phyloP scores from a whole-genome alignment of 305 asterid species.

The Solanum hybrid region DNA sequence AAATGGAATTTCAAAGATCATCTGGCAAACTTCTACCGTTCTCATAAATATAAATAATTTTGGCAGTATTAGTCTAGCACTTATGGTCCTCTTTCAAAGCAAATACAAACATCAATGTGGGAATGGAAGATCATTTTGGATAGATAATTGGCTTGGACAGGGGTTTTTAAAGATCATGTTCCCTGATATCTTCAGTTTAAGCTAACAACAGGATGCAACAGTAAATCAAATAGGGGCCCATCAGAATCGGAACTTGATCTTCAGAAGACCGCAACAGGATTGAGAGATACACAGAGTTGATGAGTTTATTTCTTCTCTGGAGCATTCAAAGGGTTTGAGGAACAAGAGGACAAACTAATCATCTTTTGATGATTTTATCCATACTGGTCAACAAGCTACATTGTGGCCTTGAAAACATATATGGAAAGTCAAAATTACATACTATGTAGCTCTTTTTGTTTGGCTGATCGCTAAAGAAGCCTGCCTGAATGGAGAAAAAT shows the following conservation, averaged over 20 bases:
- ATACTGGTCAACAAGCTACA: background rate
- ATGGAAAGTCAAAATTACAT: background rate
- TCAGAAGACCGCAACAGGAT: background rate
- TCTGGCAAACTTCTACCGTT: background rate
- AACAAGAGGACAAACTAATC: background rate
- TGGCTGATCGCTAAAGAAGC: background rate
- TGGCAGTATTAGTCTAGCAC: background rate
- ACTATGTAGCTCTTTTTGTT: background rate
- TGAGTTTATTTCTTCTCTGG: background rate
- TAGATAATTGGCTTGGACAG: background rate
- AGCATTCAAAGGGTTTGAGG: background rate
- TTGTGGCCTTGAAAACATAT: background rate
- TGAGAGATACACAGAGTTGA: background rate
- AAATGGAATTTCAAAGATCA: background rate
- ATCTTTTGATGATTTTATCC: background rate
- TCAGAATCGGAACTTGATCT: background rate
- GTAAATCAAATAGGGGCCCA: background rate
- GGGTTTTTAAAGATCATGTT: background rate
- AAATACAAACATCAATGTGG: background rate
- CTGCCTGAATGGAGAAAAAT: background rate
- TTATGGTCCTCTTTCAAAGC: background rate
- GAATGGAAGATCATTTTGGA: background rate
- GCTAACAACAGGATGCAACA: background rate
- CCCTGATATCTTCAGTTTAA: background rate
- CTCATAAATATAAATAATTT: background rate